Base-by-base conservation (phyloP, 495 filamentous ascomycete species). In the Cairneyella variabilis region DNA sequence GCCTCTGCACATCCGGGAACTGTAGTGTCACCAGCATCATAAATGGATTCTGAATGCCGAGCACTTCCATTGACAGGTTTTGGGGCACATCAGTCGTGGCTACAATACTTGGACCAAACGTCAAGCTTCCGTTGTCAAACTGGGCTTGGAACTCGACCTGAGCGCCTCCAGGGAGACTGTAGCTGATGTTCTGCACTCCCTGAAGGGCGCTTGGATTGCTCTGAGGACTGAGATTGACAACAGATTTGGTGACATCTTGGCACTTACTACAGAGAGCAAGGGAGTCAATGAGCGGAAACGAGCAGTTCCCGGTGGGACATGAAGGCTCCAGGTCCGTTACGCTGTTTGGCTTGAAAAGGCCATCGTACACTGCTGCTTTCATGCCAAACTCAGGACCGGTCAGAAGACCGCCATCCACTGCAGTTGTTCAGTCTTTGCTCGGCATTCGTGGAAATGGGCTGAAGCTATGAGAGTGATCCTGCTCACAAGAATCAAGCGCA, bases 221-320 rank as follows among this genome's bases (percentile, higher is more conserved):
- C 25, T 26, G 25, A 3, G 27, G 14, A 21, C 34, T 48, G 28
- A 5, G 10, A 28, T n/a, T n/a, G n/a, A n/a, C n/a, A n/a, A n/a
- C n/a, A n/a, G n/a, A n/a, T n/a, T 32, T 26, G 5, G 21, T 34
- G 14, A 48, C 27, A 5, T 48, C 26, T 17, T 30, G 14, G 14
- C 45, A 48, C 16, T 48, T 36, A 28, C 45, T 48, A 21, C 45
- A 48, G 16, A 30, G n/a, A 32, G 45, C 45, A 17, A 48, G 45
- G n/a, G 45, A 36, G 14, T 48, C 28, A 17, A 48, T 32, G 9
- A 3, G 2, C 20, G 45, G 45, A 21, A 48, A 36, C 7, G 45
- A 18, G 17, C 26, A 36, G 28, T 48, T 48, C 21, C 42, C 42
- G 9, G 42, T 45, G 27, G 16, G n/a, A 23, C 42, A 45, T 45